phyloP scores from a whole-genome alignment of 2,329 filamentous ascomycete species.

The Curvularia hawaiiensis region DNA sequence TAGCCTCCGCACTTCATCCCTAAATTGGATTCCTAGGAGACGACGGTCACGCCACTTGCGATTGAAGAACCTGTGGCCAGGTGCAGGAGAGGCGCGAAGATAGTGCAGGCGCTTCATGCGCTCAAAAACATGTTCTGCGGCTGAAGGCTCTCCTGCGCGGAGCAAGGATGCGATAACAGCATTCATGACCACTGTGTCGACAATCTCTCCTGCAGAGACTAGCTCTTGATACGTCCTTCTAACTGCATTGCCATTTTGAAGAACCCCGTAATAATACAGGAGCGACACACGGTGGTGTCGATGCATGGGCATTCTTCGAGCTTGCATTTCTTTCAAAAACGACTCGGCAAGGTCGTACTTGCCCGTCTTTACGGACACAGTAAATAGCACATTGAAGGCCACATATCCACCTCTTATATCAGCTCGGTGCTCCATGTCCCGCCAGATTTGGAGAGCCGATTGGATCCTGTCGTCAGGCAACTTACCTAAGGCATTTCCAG shows the following conservation, averaged over 20 bases:
- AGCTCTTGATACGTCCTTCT: constrained; percentile 80
- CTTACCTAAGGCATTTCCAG: constrained; percentile 69
- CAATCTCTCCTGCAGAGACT: constrained; percentile 82
- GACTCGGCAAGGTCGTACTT: constrained; percentile 85
- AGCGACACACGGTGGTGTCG: constrained; percentile 81
- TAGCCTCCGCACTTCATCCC: constrained; percentile 50
- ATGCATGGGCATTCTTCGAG: constrained; percentile 69
- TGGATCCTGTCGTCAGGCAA: constrained; percentile 66
- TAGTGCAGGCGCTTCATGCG: constrained; percentile 75
- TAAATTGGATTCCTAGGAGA: constrained; percentile 55
- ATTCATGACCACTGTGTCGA: constrained; percentile 87
- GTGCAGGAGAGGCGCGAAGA: constrained; percentile 33
- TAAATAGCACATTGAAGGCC: constrained; percentile 94
- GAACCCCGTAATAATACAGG: constrained; percentile 83
- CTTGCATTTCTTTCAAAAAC: constrained; percentile 80
- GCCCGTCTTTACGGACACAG: constrained; percentile 82
- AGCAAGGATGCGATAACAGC: constrained; percentile 82
- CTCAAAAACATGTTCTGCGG: constrained; percentile 80
- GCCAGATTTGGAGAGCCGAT: constrained; percentile 78
- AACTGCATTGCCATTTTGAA: constrained; percentile 73
- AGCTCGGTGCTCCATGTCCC: constrained; percentile 81
- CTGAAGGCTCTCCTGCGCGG: constrained; percentile 72
- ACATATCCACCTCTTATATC: constrained; percentile 70
- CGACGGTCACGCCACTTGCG: constrained; percentile 51
- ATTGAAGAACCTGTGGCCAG: constrained; percentile 39